Evolutionary conservation across 2,329 filamentous ascomycete genomes (phyloP), one percentile per base, ranked within the genome.

Genomic region (Colletotrichum spinosum): DNA sequence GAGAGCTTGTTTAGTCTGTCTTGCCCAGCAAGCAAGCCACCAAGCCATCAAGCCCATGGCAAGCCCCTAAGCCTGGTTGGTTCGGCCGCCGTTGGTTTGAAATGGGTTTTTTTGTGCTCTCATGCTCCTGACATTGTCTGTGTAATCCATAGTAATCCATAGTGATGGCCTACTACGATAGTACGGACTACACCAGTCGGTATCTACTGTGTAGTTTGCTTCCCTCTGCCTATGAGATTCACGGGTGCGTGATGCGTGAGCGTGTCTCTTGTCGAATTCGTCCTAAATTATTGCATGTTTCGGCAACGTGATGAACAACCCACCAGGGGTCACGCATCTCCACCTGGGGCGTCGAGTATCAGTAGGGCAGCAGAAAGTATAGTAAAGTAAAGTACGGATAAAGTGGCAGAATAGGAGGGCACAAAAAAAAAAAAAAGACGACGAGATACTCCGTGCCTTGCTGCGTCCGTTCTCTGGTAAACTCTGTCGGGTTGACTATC

Each of bases 11-110:
- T 51, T 65, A 62, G 58, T 38, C 46, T 62, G 62, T 62, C 39
- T 65, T 62, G 57, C 61, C 25, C 25, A 25, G 25, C 60, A 52
- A 49, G 6, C 48, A 53, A 54, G 60, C 42, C 60, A 53, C 46
- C 60, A 54, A 59, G 55, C 55, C 42, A 25, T 25, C 25, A 25
- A 25, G 25, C 25, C 25, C 25, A 65, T 45, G 33, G 50, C 11
- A 61, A 61, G 57, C 62, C 62, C 62, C 62, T 57, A 56, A 11
- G 55, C 25, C 55, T 54, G 35, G 48, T 54, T 64, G 55, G 60
- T 38, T 59, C 38, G 37, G 48, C 55, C 37, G 62, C 52, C 58
- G 62, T 62, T 65, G 62, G 58, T 56, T 62, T 44, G 62, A 34
- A 45, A 15, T 53, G 48, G 17, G 17, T 39, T 39, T 45, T 34